Conservation (phyloP, 208 protist genomes). For the Porcisia deanei region DNA sequence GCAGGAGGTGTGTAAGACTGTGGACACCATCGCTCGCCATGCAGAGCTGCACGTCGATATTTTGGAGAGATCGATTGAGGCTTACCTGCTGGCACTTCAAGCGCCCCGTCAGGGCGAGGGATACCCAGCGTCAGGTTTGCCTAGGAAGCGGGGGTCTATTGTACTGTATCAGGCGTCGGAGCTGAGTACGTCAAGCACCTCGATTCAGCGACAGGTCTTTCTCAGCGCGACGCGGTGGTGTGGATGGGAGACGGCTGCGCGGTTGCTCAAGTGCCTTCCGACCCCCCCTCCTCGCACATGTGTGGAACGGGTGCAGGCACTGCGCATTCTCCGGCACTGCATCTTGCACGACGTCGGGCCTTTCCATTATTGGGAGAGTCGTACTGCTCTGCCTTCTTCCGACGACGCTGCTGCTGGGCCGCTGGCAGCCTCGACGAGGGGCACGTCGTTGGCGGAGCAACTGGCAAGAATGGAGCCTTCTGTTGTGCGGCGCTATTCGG, state of each 20-base stretch:
- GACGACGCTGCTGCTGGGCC: background rate
- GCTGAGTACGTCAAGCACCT: background rate
- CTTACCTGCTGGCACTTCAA: slow-evolving; percentile 8
- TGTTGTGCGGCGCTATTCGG: slow-evolving; percentile 8
- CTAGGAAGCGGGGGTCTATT: background rate
- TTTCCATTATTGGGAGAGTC: slow-evolving; percentile 4
- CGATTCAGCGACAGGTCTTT: slow-evolving; percentile 17
- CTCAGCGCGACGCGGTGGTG: slow-evolving; percentile 33
- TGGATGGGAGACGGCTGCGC: slow-evolving; percentile 13
- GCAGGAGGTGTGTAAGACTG: slow-evolving; percentile 22
- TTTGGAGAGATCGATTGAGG: slow-evolving; percentile 4
- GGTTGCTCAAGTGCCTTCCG: slow-evolving; percentile 24
- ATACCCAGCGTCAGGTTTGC: background rate
- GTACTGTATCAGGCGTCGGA: background rate
- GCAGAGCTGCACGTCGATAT: slow-evolving; percentile 8
- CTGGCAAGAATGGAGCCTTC: slow-evolving; percentile 5
- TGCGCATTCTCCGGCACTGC: slow-evolving; percentile 15
- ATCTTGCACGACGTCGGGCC: slow-evolving; percentile 24
- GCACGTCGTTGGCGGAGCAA: slow-evolving; percentile 17
- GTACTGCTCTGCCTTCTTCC: background rate
- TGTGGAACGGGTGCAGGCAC: slow-evolving; percentile 6
- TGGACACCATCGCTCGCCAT: slow-evolving; percentile 33
- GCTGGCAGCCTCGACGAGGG: background rate
- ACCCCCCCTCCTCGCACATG: slow-evolving; percentile 4
- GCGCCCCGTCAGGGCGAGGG: background rate